Evolutionary conservation across 148 eudicot species (phyloP).

Genomic region (Cornus suecica): DNA sequence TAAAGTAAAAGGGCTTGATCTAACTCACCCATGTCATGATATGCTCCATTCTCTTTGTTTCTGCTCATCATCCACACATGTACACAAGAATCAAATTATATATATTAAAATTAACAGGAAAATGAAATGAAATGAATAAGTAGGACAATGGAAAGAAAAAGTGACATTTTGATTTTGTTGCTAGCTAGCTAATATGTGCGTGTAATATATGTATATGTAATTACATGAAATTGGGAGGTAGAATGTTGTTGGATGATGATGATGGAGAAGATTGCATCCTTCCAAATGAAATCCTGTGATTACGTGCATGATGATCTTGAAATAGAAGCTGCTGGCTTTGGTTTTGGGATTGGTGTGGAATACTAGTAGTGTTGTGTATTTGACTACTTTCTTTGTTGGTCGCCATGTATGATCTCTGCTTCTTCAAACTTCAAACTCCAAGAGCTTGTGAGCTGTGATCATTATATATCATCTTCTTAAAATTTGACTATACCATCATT

Average conservation of each 20-base stretch:
- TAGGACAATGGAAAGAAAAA: neutral
- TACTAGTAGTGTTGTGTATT: slow-evolving; percentile 3
- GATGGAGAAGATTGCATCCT: slow-evolving; percentile 47
- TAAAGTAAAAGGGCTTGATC: slow-evolving; percentile 85
- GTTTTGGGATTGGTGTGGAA: slow-evolving; percentile 14
- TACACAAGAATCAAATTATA: neutral
- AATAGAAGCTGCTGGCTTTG: neutral
- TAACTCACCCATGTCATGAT: slow-evolving; percentile 72
- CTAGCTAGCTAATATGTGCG: too few relatives aligned
- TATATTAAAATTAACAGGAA: too few relatives aligned
- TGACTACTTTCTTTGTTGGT: slow-evolving; percentile 4
- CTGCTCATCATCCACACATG: slow-evolving; percentile 18
- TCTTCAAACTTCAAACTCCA: too few relatives aligned
- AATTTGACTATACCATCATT: slow-evolving; percentile 4
- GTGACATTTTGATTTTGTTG: too few relatives aligned
- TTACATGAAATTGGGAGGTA: slow-evolving; percentile 38
- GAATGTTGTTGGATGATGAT: slow-evolving; percentile 14
- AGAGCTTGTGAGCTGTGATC: too few relatives aligned
- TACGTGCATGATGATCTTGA: slow-evolving; percentile 16
- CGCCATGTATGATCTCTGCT: slow-evolving; percentile 23
- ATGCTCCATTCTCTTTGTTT: slow-evolving; percentile 50
- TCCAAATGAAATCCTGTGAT: slow-evolving; percentile 32
- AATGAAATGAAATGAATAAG: neutral
- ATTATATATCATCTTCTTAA: too few relatives aligned
- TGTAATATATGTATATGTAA: too few relatives aligned